Percentiles rank a stretch among this genome's conserved stretches.
phyloP scores from a whole-genome alignment of 768 basidiomycete species.

The Sistotremastrum niveocremeum region DNA sequence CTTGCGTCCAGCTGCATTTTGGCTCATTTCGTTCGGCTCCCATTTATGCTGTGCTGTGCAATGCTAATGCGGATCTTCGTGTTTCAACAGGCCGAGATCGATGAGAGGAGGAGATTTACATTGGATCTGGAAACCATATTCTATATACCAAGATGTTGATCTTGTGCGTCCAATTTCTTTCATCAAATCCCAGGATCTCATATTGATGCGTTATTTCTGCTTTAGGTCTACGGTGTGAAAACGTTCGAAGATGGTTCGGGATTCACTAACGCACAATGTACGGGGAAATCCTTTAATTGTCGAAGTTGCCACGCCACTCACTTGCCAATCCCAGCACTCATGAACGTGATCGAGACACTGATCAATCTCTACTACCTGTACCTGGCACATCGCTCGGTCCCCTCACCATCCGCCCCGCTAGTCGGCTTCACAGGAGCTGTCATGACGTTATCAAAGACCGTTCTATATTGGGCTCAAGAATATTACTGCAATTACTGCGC shows the following conservation, averaged over 20 bases:
- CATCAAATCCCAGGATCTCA: too few relatives aligned
- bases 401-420: slow-evolving; percentile 53
- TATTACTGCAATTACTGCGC: slow-evolving; percentile 63
- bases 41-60: not conserved
- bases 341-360: slow-evolving; percentile 71
- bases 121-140: slow-evolving; percentile 86
- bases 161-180: slow-evolving; percentile 17
- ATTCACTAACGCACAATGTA: slow-evolving; percentile 79
- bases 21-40: not conserved
- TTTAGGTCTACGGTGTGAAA: slow-evolving; percentile 58
- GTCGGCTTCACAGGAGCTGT: slow-evolving; percentile 57
- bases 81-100: slow-evolving; percentile 52
- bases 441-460: slow-evolving; percentile 81
- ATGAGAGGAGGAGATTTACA: slow-evolving; percentile 81
- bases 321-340: slow-evolving; percentile 34
- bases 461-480: slow-evolving; percentile 73
- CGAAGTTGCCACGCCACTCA: not conserved
- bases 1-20: not conserved
- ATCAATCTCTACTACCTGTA: slow-evolving; percentile 68
- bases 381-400: slow-evolving; percentile 41
- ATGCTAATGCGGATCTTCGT: not conserved
- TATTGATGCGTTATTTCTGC: not conserved
- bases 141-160: slow-evolving; percentile 56
- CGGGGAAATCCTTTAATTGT: slow-evolving; percentile 10
- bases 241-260: slow-evolving; percentile 55